Base-by-base conservation (phyloP, 768 basidiomycete species). In the Mycena pura region DNA sequence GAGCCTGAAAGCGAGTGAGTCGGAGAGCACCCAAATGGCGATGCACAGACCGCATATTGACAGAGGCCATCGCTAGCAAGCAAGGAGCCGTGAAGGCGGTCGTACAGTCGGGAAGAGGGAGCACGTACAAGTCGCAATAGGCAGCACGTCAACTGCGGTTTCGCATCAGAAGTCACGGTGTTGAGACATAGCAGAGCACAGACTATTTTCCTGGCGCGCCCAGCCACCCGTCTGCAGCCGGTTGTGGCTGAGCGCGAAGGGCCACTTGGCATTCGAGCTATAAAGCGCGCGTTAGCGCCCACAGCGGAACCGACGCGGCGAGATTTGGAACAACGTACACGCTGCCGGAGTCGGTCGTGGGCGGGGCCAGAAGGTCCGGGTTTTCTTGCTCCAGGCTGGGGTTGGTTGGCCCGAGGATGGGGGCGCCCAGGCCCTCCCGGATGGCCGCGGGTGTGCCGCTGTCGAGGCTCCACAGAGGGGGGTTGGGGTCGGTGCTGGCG, bases 201-300 rank as follows among this genome's bases (percentile, higher is more conserved):
- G 46, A 83, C 84, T 67, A 52, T 85, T 85, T 70, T 86, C 77
- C 64, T 86, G 79, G 39, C 86, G 77, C 24, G 84, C 83, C 86
- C 86, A 88, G 0, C 86, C 86, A 14, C 86, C 86, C 0, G 78
- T 79, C 57, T 82, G 80, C 17, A 88, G 69, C 17, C 84, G 80
- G 61, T 84, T 86, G 66, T 82, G 82, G 54, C 84, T 85, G 39
- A 86, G 67, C 57, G 72, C 71, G 68, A 86, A 84, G 0, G 86
- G 80, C 86, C 86, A 86, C 68, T 86, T 85, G 22, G 81, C 78
- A 59, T 86, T 85, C 6, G 44, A 60, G 19, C 27, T 51, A 19
- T n/a, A 57, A 13, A 9, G 39, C 14, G n/a, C 11, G n/a, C 52
- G 6, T 29, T 31, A 10, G 21, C 25, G 15, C n/a, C n/a, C n/a